Evolutionary conservation across 331 rosid genomes (phyloP), one percentile per base, ranked within the genome.

Genomic region (Quercus phellos): DNA sequence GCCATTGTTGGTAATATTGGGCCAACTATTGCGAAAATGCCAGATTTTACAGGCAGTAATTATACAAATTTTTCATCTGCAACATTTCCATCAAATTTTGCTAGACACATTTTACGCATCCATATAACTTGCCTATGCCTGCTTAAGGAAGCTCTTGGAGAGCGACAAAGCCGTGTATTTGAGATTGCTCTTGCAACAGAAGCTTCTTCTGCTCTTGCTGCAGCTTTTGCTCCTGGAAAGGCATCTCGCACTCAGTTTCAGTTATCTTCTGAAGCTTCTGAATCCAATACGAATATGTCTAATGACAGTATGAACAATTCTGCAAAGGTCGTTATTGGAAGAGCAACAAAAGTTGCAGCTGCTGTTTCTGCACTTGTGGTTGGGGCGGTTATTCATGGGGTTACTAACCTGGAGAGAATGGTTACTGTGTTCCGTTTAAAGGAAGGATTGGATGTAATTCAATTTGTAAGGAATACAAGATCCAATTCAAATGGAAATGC

Each of bases 71-170:
- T 54, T 64, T 73, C 88, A 61, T 85, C 85, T 51, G 75, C 93
- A 46, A 32, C 93, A 22, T 90, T 84, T 80, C 81, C 89, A 50
- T 72, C 91, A 83, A 90, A 82, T 79, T 78, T 74, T 79, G 96
- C 96, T 29, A 90, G 88, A 55, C 90, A 89, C 84, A 83, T 93
- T 58, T 81, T 95, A 80, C 92, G 90, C 51, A 88, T 91, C 87
- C 90, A 93, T 81, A 79, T 90, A 81, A 86, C 85, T 73, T 93
- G 99, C 83, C 84, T 95, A 58, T 83, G 90, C 88, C 87, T 95
- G 78, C 99, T 95, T 74, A 95, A 93, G 93, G 99, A 95, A 85
- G 98, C 98, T 55, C 90, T 95, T 64, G 99, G 99, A 77, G 99
- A 95, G 84, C 97, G 99, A 74, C 99, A 95, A 83, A 91, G 89